phyloP scores from a whole-genome alignment of 257 asterid species.

The Lavandula angustifolia region DNA sequence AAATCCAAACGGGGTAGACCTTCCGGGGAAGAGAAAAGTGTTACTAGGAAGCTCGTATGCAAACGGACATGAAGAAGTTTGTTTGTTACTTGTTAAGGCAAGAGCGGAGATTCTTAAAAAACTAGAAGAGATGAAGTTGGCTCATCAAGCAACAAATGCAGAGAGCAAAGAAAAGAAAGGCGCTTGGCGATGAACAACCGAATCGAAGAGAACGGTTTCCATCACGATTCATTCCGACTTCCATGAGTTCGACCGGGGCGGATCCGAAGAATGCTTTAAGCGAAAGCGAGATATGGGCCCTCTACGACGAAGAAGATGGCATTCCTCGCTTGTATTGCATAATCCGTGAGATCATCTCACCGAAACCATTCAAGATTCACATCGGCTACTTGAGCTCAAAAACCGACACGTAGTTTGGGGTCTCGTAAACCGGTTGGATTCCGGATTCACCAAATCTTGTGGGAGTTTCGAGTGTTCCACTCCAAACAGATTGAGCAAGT shows the following conservation, averaged over 20 bases:
- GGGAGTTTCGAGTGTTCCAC: constrained; percentile 81
- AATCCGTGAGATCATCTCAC: constrained; percentile 78
- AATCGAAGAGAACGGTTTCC: constrained; percentile 56
- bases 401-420: constrained; percentile 85
- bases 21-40: constrained; percentile 69
- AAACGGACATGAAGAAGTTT: constrained; percentile 41
- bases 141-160: constrained; percentile 55
- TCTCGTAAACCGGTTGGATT: constrained; percentile 83
- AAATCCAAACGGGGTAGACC: constrained; percentile 72
- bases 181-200: constrained; percentile 42
- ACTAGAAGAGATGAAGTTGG: constrained; percentile 63
- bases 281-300: constrained; percentile 96
- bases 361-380: constrained; percentile 77
- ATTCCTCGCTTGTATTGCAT: constrained; percentile 98
- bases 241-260: constrained; percentile 86
- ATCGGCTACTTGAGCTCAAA: constrained; percentile 89
- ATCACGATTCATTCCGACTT: constrained; percentile 87
- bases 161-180: constrained; percentile 60
- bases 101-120: constrained; percentile 60
- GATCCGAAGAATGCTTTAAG: constrained; percentile 85
- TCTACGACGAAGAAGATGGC: constrained; percentile 96
- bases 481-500: constrained; percentile 88
- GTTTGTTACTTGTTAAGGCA: constrained; percentile 65
- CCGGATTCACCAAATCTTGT: constrained; percentile 93
- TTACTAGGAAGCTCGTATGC: constrained; percentile 44